phyloP scores from a whole-genome alignment of 2,329 filamentous ascomycete species.

The Ophiostoma himal-ulmi region DNA sequence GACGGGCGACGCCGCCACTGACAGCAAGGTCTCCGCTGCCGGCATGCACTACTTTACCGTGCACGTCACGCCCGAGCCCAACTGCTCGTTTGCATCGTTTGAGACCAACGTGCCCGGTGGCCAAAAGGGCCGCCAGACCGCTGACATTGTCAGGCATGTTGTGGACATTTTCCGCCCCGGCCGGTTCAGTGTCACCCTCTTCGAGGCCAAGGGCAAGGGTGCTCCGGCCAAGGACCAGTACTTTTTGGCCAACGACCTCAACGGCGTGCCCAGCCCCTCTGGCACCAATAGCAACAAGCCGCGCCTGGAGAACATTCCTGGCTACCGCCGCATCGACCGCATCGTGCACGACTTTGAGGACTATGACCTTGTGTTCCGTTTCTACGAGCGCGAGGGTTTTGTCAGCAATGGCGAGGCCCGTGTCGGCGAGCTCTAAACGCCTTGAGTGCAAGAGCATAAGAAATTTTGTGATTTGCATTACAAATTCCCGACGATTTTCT shows the following conservation, averaged over 20 bases:
- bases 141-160: conserved; percentile 87
- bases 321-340: conserved; percentile 84
- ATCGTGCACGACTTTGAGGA: conserved; percentile 97
- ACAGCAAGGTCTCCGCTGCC: conserved; percentile 33
- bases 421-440: conserved; percentile 43
- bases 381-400: conserved; percentile 88
- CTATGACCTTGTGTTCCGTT: conserved; percentile 93
- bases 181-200: conserved; percentile 94
- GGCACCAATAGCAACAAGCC: conserved; percentile 41
- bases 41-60: conserved; percentile 85
- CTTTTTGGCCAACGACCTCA: conserved; percentile 23
- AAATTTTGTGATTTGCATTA: neutral
- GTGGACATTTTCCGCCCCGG: conserved; percentile 94
- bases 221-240: conserved; percentile 29
- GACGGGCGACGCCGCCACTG: conserved; percentile 34
- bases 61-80: conserved; percentile 92
- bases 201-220: conserved; percentile 67
- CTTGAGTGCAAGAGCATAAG: neutral
- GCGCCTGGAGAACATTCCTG: conserved; percentile 70
- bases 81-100: conserved; percentile 96
- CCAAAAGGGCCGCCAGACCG: conserved; percentile 80
- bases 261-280: neutral
- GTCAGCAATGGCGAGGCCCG: conserved; percentile 47
- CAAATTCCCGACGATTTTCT: conserved; percentile 12
- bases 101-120: conserved; percentile 94